Evolutionary conservation across 192 early-diverging fungal species (phyloP).

Genomic region (Coemansia sp.): DNA sequence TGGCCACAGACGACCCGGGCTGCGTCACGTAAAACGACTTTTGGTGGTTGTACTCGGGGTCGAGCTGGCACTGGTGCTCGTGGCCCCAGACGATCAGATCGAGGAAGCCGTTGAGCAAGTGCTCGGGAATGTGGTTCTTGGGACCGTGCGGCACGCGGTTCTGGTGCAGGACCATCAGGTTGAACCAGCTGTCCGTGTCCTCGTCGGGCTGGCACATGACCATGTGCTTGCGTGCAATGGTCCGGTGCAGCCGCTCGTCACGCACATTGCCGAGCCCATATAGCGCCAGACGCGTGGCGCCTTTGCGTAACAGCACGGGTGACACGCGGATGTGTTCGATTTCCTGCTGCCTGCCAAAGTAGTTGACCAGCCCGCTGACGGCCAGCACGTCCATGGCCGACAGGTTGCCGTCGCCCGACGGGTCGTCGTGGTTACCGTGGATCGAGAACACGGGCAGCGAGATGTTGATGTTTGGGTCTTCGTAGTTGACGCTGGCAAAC

Average conservation of each 20-base stretch:
- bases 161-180: conserved; percentile 89
- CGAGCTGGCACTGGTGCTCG: conserved; percentile 91
- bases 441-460: conserved; percentile 89
- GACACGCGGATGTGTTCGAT: conserved; percentile 75
- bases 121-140: conserved; percentile 85
- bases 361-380: conserved; percentile 82
- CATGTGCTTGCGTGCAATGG: conserved; percentile 69
- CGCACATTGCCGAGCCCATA: conserved; percentile 92
- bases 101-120: conserved; percentile 77
- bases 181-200: conserved; percentile 77
- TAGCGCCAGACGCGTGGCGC: conserved; percentile 69
- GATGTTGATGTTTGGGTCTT: conserved; percentile 84
- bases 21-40: conserved; percentile 79
- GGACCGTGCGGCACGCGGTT: conserved; percentile 80
- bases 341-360: conserved; percentile 77
- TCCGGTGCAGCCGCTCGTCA: conserved; percentile 83
- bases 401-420: conserved; percentile 77
- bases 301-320: conserved; percentile 83
- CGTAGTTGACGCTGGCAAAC: conserved; percentile 75
- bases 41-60: conserved; percentile 65
- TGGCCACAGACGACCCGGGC: conserved; percentile 91
- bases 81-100: conserved; percentile 93
- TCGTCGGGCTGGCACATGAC: conserved; percentile 69
- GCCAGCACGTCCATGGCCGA: conserved; percentile 82
- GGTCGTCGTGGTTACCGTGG: conserved; percentile 98